Conservation (phyloP, 2,329 filamentous ascomycete species). For the Hymenoscyphus salicellus region DNA sequence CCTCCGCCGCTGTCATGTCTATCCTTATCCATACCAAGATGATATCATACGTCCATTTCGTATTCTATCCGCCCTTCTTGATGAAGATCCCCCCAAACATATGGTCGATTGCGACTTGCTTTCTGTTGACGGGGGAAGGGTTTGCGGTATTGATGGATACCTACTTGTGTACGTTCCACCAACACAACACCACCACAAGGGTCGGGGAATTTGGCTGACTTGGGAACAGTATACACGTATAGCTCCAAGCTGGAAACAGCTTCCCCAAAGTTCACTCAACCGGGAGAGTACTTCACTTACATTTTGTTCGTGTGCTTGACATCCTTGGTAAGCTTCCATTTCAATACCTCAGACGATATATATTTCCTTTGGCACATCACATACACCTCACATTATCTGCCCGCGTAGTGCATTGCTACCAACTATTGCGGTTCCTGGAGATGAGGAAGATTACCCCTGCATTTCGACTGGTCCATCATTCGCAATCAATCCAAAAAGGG, state of each 20-base stretch:
- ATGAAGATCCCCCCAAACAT: constrained; percentile 48
- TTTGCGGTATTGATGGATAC: constrained; percentile 61
- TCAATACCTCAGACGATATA: constrained; percentile 21
- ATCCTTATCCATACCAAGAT: constrained; percentile 55
- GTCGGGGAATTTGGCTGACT: constrained; percentile 15
- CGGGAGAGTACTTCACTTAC: constrained; percentile 66
- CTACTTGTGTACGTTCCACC: constrained; percentile 55
- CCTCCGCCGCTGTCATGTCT: constrained; percentile 57
- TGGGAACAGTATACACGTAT: constrained; percentile 60
- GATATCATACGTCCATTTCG: constrained; percentile 46
- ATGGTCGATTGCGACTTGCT: constrained; percentile 39
- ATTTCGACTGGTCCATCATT: constrained; percentile 51
- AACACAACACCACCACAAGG: neutral
- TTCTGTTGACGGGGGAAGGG: constrained; percentile 37
- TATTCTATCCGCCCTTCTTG: constrained; percentile 49
- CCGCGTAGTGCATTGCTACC: constrained; percentile 49
- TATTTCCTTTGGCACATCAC: constrained; percentile 19
- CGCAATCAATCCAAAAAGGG: constrained; percentile 49
- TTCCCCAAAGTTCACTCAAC: constrained; percentile 57
- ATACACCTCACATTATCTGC: constrained; percentile 61
- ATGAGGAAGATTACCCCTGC: constrained; percentile 58
- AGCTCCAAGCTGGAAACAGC: constrained; percentile 59
- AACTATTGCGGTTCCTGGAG: constrained; percentile 59
- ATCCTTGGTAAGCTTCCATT: constrained; percentile 58
- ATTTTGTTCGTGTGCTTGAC: constrained; percentile 58